Conservation (phyloP, 805 yeast genomes). For the Wickerhamomyces chaumierensis region DNA sequence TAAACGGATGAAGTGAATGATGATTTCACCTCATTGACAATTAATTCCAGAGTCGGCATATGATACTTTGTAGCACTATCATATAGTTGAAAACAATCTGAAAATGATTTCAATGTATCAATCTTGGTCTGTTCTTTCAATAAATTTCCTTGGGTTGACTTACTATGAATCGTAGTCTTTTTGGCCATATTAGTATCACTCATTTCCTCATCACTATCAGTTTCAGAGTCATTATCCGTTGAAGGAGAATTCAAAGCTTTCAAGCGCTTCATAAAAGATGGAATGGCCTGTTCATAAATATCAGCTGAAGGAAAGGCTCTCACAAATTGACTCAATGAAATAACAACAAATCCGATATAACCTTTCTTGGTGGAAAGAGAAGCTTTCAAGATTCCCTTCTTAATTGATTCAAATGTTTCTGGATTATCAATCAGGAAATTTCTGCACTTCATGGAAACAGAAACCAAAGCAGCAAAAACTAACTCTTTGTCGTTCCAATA, state of each 20-base stretch:
- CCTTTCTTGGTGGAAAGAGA: constrained; percentile 52
- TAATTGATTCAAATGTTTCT: constrained; percentile 26
- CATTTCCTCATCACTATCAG: constrained; percentile 28
- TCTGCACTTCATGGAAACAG: constrained; percentile 37
- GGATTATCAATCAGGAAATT: constrained; percentile 20
- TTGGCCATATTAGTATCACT: constrained; percentile 21
- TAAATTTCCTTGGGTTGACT: constrained; percentile 30
- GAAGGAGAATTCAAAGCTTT: neutral
- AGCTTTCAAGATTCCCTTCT: constrained; percentile 42
- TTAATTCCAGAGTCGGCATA: constrained; percentile 17
- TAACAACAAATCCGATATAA: constrained; percentile 49
- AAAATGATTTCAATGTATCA: constrained; percentile 24
- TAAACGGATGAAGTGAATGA: constrained; percentile 19
- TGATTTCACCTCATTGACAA: constrained; percentile 16
- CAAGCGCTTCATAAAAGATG: constrained; percentile 18
- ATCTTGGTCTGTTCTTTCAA: constrained; percentile 38
- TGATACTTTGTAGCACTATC: constrained; percentile 11
- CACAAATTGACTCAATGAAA: constrained; percentile 40
- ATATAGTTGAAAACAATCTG: constrained; percentile 21
- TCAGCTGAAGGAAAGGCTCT: constrained; percentile 22
- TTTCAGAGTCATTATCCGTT: constrained; percentile 22
- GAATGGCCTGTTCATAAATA: constrained; percentile 24
- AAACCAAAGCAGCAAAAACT: constrained; percentile 58
- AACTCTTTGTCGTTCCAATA: constrained; percentile 84
- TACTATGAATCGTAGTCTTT: constrained; percentile 20